Evolutionary conservation across 352 stramenopile genomes (phyloP).

Genomic region (Achlya hypogyna): DNA sequence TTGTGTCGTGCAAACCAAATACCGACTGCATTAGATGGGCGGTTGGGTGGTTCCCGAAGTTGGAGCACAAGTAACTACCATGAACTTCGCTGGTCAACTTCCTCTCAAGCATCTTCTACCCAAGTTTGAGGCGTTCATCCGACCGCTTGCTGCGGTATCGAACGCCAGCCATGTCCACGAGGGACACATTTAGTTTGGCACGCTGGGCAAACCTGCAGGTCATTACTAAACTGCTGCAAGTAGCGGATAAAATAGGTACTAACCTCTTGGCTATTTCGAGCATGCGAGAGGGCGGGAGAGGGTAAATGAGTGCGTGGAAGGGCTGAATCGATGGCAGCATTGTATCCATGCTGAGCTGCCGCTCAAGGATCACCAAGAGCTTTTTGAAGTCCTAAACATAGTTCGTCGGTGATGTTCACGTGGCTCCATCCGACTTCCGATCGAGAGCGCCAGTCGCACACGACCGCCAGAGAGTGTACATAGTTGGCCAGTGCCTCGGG

Average conservation of each 20-base stretch:
- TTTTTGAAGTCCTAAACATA: constrained; percentile 45
- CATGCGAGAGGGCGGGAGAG: constrained; percentile 66
- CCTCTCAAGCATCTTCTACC: constrained; percentile 21
- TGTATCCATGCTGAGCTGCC: constrained; percentile 43
- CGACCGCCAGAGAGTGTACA: constrained; percentile 86
- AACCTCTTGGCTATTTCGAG: constrained; percentile 69
- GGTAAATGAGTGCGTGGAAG: constrained; percentile 90
- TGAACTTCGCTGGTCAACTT: background rate
- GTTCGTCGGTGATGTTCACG: background rate
- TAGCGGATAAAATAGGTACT: background rate
- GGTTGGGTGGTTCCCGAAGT: constrained; percentile 88
- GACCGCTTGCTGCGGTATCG: constrained; percentile 55
- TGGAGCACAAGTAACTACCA: constrained; percentile 69
- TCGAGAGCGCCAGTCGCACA: constrained; percentile 87
- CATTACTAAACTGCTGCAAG: background rate
- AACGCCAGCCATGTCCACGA: constrained; percentile 73
- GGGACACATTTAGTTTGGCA: constrained; percentile 77
- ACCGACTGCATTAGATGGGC: constrained; percentile 88
- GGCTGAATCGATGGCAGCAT: constrained; percentile 85
- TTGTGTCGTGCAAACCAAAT: constrained; percentile 83
- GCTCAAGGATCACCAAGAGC: constrained; percentile 54
- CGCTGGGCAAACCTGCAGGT: constrained; percentile 62
- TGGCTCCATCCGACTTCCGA: constrained; percentile 30
- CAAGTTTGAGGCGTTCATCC: constrained; percentile 67
- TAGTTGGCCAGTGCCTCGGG: constrained; percentile 90